Evolutionary conservation across 2,329 filamentous ascomycete species (phyloP).

Genomic region (Gnomoniopsis sp.): DNA sequence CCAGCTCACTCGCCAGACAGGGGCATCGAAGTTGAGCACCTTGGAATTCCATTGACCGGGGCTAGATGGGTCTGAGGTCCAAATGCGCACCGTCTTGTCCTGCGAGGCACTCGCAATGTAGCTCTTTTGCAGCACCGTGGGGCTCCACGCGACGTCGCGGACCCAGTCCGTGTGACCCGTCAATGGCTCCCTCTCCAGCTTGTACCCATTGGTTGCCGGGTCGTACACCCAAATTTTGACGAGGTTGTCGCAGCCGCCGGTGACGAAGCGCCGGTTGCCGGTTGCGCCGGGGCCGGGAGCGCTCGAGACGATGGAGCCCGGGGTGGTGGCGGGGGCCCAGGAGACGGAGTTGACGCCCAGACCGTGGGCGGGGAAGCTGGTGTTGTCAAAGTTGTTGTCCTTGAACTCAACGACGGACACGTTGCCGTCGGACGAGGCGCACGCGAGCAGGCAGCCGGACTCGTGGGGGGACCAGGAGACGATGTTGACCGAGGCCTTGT

Average conservation of each 20-base stretch:
- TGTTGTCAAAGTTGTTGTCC: constrained; percentile 88
- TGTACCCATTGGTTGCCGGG: constrained; percentile 56
- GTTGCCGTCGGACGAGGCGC: constrained; percentile 89
- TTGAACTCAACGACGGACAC: constrained; percentile 96
- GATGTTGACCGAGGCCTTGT: constrained; percentile 95
- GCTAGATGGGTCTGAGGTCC: constrained; percentile 72
- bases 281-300: constrained; percentile 56
- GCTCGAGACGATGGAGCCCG: constrained; percentile 80
- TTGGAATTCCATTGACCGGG: constrained; percentile 79
- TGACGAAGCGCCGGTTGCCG: constrained; percentile 80
- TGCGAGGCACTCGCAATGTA: constrained; percentile 96
- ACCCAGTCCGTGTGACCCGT: constrained; percentile 93
- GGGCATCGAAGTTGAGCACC: constrained; percentile 80
- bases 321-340: constrained; percentile 84
- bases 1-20: constrained; percentile 97
- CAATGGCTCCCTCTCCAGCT: constrained; percentile 61
- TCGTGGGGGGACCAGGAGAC: constrained; percentile 98
- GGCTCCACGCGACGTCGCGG: constrained; percentile 94
- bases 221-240: constrained; percentile 93
- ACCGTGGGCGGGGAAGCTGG: constrained; percentile 86
- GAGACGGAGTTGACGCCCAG: constrained; percentile 93
- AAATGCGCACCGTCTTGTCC: constrained; percentile 96
- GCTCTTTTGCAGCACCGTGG: constrained; percentile 88
- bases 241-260: constrained; percentile 88
- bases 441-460: constrained; percentile 89